Percentiles rank a stretch among this genome's conserved stretches.
Evolutionary conservation across 139 green algal species (phyloP).

Genomic region (Penium margaritaceum): DNA sequence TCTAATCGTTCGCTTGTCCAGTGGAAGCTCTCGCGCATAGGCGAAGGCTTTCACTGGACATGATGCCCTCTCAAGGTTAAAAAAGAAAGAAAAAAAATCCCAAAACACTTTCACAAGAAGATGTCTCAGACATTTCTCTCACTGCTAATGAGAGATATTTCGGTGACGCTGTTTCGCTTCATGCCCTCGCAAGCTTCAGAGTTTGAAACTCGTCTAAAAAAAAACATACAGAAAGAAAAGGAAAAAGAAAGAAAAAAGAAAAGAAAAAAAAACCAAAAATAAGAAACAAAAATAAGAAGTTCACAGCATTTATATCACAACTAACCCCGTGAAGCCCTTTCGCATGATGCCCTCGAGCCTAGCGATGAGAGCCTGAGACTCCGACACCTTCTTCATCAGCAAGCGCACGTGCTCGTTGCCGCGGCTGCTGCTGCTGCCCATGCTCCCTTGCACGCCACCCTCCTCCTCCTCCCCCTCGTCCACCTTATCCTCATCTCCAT

Average conservation of each 20-base stretch:
- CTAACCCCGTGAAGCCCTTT: conserved; percentile 39
- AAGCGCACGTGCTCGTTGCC: neutral
- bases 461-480: neutral
- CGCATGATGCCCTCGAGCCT: conserved; percentile 39
- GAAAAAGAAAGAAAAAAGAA: too few species aligned
- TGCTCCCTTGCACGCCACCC: neutral
- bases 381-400: conserved; percentile 23
- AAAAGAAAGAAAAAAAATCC: too few species aligned
- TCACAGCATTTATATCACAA: neutral
- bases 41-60: too few species aligned
- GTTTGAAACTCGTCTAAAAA: too few species aligned
- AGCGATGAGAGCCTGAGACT: conserved; percentile 26
- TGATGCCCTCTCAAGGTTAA: too few species aligned
- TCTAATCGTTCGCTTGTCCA: too few species aligned
- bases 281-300: neutral
- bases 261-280: neutral
- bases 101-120: too few species aligned
- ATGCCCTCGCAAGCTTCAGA: too few species aligned
- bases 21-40: too few species aligned
- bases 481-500: neutral
- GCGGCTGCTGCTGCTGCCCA: neutral
- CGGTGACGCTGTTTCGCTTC: neutral
- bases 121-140: too few species aligned
- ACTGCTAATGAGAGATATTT: neutral
- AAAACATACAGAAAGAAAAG: too few species aligned